Base-by-base conservation (phyloP, 73 alveolate genomes). In the Vitrella brassicaformis region DNA sequence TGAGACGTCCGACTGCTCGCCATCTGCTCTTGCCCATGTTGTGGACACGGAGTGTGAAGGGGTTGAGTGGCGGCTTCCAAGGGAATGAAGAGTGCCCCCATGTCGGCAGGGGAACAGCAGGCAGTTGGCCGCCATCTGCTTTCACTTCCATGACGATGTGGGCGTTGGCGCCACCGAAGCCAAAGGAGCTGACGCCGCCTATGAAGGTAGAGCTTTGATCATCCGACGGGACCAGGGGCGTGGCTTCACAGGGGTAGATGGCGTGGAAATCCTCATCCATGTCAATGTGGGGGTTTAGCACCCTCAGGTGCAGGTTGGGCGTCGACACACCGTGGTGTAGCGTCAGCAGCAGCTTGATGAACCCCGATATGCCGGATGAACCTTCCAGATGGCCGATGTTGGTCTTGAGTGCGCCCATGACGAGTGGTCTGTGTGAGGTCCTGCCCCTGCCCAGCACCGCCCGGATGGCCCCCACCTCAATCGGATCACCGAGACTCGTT, bases 341-440 rank as follows among this genome's bases (percentile, higher is more conserved):
- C 81, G 66, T 74, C 30, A 64, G 31, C 73, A 66, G 31, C 64
- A 74, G 68, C 74, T 25, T 75, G 75, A 71, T 75, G 47, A 75
- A 47, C 67, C 82, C 82, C 0, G 75, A 71, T 27, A 19, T 0
- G 31, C 31, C 0, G 14, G 27, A 10, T 47, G 31, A 19, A 31
- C 83, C 83, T 68, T 76, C 83, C 75, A 68, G 25, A 67, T 76
- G 83, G 0, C 83, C 83, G 27, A 76, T 32, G 66, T 76, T 76
- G 45, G 83, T 68, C 71, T 76, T 76, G 19, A 75, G 76, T 8
- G 83, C 83, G 0, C 76, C 83, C 65, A 76, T 31, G 7, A 68
- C 28, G 19, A 47, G 0, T 31, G 71, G 65, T 25, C 30, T 14
- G 10, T 39, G 71, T n/a, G n/a, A n/a, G n/a, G n/a, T n/a, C n/a